These are phyloP conservation scores for Musa schizocarpa DNA, from an alignment of 176 grass and related monocot species.

Conservation along the genomic window DNA sequence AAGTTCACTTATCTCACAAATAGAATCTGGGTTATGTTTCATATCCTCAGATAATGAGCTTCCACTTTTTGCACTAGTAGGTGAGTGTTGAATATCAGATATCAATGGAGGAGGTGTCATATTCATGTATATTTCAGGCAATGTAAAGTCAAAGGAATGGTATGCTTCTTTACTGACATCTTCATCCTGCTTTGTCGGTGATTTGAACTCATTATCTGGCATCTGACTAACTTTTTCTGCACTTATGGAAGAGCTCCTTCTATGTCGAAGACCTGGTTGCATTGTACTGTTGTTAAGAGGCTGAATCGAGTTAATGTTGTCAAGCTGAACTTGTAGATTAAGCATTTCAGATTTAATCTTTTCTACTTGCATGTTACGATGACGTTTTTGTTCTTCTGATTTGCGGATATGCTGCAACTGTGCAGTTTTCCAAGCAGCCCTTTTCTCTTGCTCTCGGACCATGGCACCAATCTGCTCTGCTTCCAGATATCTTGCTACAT, in stretches of 20 bases:
- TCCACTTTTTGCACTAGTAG: constrained; percentile 40
- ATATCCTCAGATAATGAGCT: constrained; percentile 44
- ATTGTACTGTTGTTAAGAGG: constrained; percentile 34
- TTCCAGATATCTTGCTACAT: constrained; percentile 92
- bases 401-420: constrained; percentile 70
- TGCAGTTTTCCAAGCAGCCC: constrained; percentile 78
- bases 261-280: constrained; percentile 52
- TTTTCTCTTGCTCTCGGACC: constrained; percentile 92
- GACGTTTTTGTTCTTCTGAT: constrained; percentile 82
- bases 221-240: constrained; percentile 15
- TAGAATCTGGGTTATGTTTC: constrained; percentile 40
- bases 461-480: constrained; percentile 96
- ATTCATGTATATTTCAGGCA: constrained; percentile 38
- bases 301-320: constrained; percentile 61
- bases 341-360: constrained; percentile 98
- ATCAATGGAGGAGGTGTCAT: constrained; percentile 21
- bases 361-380: constrained; percentile 82
- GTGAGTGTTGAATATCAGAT: constrained; percentile 36
- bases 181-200: constrained; percentile 35
- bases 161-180: constrained; percentile 32
- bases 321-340: constrained; percentile 88
- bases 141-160: constrained; percentile 52
- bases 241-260: constrained; percentile 35
- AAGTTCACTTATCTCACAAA: constrained; percentile 72
- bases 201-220: constrained; percentile 33